Conservation (phyloP, 768 basidiomycete species). For the Rubroboletus pulcherrimus region DNA sequence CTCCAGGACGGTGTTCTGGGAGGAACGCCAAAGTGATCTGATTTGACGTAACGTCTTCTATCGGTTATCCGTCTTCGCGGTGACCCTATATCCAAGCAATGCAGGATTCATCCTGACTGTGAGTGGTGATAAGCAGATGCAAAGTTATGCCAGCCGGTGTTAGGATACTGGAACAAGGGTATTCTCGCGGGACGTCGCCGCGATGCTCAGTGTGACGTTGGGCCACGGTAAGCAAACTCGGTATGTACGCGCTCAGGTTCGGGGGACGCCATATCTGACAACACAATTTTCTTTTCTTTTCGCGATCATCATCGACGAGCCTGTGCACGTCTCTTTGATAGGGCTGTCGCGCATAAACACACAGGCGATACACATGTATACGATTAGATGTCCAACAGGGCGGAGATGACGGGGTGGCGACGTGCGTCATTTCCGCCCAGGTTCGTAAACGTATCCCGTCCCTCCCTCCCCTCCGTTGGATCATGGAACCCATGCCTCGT, state of each 20-base stretch:
- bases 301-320: neutral
- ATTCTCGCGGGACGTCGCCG: neutral
- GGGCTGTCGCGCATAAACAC: neutral
- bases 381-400: neutral
- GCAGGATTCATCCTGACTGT: neutral
- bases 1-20: constrained; percentile 4
- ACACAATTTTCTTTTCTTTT: neutral
- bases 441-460: neutral
- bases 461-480: neutral
- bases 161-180: neutral
- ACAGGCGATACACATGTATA: neutral
- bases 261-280: neutral
- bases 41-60: constrained; percentile 17
- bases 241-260: constrained; percentile 1
- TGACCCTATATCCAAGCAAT: neutral
- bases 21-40: neutral
- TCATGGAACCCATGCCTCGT: constrained; percentile 18
- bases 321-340: neutral
- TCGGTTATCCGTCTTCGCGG: neutral
- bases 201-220: neutral
- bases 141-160: neutral
- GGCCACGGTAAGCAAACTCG: neutral
- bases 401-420: neutral
- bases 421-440: constrained; percentile 9
- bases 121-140: constrained; percentile 10